Percentiles rank a stretch among this genome's conserved stretches.
phyloP scores from a whole-genome alignment of 495 filamentous ascomycete species.

The Podospora comata region DNA sequence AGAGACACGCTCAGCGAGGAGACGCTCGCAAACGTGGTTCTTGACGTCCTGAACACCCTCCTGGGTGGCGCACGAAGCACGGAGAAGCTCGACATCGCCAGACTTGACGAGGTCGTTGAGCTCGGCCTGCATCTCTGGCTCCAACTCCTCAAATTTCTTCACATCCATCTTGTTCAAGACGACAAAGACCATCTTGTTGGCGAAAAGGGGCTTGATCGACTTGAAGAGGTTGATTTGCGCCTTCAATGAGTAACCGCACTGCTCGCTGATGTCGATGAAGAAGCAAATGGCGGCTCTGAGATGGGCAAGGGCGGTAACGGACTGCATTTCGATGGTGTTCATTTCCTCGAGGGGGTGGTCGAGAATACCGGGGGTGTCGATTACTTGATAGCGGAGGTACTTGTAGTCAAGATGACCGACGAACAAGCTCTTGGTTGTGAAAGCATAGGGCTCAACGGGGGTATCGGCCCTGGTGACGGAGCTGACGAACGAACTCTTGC shows the following conservation, averaged over 20 bases:
- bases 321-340: slow-evolving; percentile 99
- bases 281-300: slow-evolving; percentile 90
- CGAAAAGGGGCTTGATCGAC: slow-evolving; percentile 92
- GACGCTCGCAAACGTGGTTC: slow-evolving; percentile 88
- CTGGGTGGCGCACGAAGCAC: slow-evolving; percentile 89
- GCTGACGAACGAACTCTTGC: slow-evolving; percentile 91
- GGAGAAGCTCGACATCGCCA: slow-evolving; percentile 84
- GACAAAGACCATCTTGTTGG: slow-evolving; percentile 94
- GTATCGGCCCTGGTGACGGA: slow-evolving; percentile 93
- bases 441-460: slow-evolving; percentile 96
- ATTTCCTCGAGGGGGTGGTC: slow-evolving; percentile 98
- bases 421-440: slow-evolving; percentile 96
- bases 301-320: slow-evolving; percentile 95
- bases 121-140: slow-evolving; percentile 71
- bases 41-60: slow-evolving; percentile 93
- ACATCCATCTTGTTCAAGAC: slow-evolving; percentile 99
- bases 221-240: slow-evolving; percentile 91
- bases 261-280: slow-evolving; percentile 95
- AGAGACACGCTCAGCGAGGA: slow-evolving; percentile 86
- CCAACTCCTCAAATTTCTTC: slow-evolving; percentile 80
- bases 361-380: slow-evolving; percentile 71
- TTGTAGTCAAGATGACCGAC: slow-evolving; percentile 99
- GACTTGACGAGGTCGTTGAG: slow-evolving; percentile 77
- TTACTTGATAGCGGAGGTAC: slow-evolving; percentile 62
- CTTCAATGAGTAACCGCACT: slow-evolving; percentile 90